Evolutionary conservation across 305 asterid species (phyloP), one percentile per base, ranked within the genome.

Genomic region (Fraxinus paxiana): DNA sequence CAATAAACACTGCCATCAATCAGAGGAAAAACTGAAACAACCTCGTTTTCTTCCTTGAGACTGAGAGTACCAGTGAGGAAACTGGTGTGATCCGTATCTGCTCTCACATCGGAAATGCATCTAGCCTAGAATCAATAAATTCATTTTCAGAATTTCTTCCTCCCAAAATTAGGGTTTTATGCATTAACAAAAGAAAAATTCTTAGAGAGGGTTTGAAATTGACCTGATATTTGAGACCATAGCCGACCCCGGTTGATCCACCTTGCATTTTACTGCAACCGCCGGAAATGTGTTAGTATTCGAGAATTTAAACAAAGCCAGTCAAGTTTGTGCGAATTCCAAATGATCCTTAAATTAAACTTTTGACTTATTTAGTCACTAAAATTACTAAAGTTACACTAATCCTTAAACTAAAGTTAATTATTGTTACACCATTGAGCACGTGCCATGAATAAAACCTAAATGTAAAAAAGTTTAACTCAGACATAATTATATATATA

Each of bases 1-100:
- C 81, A 83, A 77, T 30, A 12, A 30, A 69, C 79, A 9, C 81
- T 77, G 34, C 72, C 78, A 77, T 35, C 41, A 24, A 76, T 69
- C 12, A 79, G 4, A 48, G 17, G n/a, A 22, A 24, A 77, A 22
- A 22, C 2, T 22, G 59, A 79, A 59, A 67, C 59, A 6, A 93
- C 99, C 97, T 96, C 99, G 83, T 96, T 96, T 88, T 96, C 99
- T 87, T 94, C 98, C 87, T 92, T 96, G 83, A 96, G 94, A 84
- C 98, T 94, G 81, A 96, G 97, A 81, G 99, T 94, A 33, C 97
- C 97, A 69, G 97, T 83, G 73, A 96, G 93, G 82, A 96, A 96
- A 80, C 92, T 90, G 83, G 99, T 96, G 82, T 96, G 99, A 90
- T 96, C 99, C 43, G 97, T 90, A 84, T 96, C 98, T 20, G 99